Evolutionary conservation across 139 green algal genomes (phyloP).

Genomic region (Pleodorina starrii): DNA sequence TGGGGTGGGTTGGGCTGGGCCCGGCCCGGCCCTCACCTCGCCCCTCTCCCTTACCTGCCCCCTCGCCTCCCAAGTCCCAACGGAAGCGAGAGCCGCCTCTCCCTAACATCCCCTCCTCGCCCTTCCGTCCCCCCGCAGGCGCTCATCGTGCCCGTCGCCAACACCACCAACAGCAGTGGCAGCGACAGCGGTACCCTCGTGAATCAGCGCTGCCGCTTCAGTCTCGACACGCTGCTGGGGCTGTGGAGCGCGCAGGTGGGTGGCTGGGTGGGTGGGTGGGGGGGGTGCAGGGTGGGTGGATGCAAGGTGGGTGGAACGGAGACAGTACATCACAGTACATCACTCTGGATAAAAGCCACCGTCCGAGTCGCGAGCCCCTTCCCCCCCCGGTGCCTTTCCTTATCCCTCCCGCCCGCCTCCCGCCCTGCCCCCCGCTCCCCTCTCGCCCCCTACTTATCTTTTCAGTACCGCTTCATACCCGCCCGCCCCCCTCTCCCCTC

Average conservation of each 20-base stretch:
- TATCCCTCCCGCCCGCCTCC: background rate
- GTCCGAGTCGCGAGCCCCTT: too few species aligned
- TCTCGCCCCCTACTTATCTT: background rate
- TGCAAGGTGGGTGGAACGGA: background rate
- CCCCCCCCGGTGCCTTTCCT: background rate
- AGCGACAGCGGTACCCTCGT: too few species aligned
- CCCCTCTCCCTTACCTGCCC: background rate
- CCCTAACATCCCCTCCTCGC: background rate
- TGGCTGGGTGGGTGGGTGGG: background rate
- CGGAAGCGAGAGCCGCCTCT: too few species aligned
- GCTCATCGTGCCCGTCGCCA: background rate
- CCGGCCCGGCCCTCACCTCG: background rate
- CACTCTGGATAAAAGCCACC: too few species aligned
- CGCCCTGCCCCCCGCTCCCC: background rate
- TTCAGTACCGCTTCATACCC: background rate
- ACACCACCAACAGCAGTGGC: background rate
- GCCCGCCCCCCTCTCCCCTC: background rate
- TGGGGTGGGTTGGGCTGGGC: background rate
- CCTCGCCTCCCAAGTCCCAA: too few species aligned
- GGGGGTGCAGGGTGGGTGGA: background rate
- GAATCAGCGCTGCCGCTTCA: background rate
- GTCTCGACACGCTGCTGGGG: constrained; percentile 7
- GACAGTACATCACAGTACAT: too few species aligned
- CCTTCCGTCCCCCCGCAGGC: background rate
- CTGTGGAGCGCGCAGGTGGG: background rate